Base-by-base conservation (phyloP, 306 rosid genomes). In the Prunus armeniaca region DNA sequence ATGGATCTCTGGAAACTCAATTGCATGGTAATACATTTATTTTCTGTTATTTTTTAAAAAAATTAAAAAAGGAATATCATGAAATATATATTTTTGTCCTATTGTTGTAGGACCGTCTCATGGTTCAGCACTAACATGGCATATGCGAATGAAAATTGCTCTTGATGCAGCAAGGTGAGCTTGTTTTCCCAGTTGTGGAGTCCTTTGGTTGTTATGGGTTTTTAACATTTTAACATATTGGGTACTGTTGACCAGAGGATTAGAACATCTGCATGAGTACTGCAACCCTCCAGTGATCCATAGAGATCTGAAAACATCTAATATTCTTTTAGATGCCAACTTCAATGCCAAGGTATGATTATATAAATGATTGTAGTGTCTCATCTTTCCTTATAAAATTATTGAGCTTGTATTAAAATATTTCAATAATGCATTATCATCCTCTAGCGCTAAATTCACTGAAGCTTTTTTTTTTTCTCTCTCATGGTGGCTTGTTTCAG, bases 231-330 rank as follows among this genome's bases (percentile, higher is more conserved):
- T 82, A 73, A 84, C 87, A 79, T 65, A 65, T 69, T 80, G 79
- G 62, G 47, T 34, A 46, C 24, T 83, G 38, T 71, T 94, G 84
- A 81, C 61, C 90, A 95, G 99, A 86, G 99, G 90, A 81, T 86
- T 95, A 78, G 97, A 95, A 76, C 89, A 92, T 79, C 87, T 95
- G 30, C 99, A 95, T 50, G 97, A 95, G 85, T 89, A 91, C 77
- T 93, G 96, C 86, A 70, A 80, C 69, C 99, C 97, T 60, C 69
- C 86, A 4, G 96, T 95, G 81, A 95, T 95, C 77, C 97, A 92
- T 81, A 89, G 97, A 84, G 99, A 95, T 83, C 89, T 95, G 89
- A 95, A 95, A 86, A 85, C 99, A 67, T 92, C 99, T 65, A 92
- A 95, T 88, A 88, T 95, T 81, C 99, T 95, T 75, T 86, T 95